These are phyloP conservation scores for Phytopythium aichiense DNA, from an alignment of 352 stramenopile genomes.

Conservation along the genomic window DNA sequence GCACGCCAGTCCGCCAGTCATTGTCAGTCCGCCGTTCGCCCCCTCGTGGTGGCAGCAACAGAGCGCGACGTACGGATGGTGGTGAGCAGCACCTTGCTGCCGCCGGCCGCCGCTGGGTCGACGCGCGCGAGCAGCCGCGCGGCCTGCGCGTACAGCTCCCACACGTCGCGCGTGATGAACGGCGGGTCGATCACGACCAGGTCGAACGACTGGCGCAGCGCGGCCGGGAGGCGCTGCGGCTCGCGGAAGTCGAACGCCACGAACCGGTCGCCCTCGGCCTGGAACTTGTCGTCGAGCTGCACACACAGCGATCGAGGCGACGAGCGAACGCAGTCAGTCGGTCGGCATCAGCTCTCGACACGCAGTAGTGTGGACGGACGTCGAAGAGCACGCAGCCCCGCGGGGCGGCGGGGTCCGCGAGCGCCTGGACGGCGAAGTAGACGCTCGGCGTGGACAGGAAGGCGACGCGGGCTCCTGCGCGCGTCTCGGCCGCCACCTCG, in stretches of 20 bases:
- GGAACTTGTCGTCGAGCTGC: constrained; percentile 86
- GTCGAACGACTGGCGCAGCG: constrained; percentile 75
- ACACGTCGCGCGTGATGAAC: constrained; percentile 94
- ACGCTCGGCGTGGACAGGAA: constrained; percentile 94
- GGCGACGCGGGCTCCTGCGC: constrained; percentile 41
- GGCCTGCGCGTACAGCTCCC: constrained; percentile 83
- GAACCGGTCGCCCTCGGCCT: constrained; percentile 51
- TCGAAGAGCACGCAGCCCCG: constrained; percentile 86
- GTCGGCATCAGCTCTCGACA: no score
- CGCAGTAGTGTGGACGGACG: constrained; percentile 34
- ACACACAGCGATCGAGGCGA: neutral
- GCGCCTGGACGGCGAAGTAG: constrained; percentile 86
- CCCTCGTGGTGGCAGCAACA: neutral
- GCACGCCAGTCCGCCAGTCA: neutral
- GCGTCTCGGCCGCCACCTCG: constrained; percentile 59
- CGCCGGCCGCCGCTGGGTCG: neutral
- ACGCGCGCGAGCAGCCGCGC: constrained; percentile 55
- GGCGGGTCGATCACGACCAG: constrained; percentile 93
- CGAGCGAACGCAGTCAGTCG: no score
- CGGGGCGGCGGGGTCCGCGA: constrained; percentile 7
- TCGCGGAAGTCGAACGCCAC: constrained; percentile 91
- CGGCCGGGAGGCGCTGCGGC: constrained; percentile 52
- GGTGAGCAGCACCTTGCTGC: constrained; percentile 81
- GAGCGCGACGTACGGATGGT: constrained; percentile 70
- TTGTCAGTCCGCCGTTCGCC: neutral